Conservation (phyloP, 768 basidiomycete genomes). For the Kwoniella sp. region DNA sequence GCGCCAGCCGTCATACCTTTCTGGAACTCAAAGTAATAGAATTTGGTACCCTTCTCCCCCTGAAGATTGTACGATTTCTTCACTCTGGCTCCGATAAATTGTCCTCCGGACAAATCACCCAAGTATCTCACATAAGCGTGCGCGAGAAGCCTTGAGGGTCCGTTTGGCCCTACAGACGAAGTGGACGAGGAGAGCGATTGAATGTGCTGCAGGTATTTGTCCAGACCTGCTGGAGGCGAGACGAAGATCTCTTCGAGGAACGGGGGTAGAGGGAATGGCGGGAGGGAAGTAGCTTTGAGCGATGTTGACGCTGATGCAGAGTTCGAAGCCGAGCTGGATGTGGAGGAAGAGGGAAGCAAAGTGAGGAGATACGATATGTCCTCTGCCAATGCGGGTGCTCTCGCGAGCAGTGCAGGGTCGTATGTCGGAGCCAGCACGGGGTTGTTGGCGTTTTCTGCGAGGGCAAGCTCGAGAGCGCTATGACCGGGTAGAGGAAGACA, state of each 20-base stretch:
- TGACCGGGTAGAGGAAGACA: background rate
- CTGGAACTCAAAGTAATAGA: conserved; percentile 66
- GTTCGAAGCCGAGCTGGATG: conserved; percentile 29
- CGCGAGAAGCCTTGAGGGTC: conserved; percentile 63
- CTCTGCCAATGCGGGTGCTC: conserved; percentile 65
- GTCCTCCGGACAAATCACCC: conserved; percentile 78
- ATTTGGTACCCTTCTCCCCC: conserved; percentile 62
- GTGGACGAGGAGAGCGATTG: conserved; percentile 57
- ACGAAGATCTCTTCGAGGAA: conserved; percentile 61
- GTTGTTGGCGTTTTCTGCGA: conserved; percentile 63
- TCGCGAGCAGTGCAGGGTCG: conserved; percentile 69
- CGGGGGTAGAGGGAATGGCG: conserved; percentile 56
- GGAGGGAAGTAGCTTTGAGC: conserved; percentile 25
- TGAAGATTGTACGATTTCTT: conserved; percentile 70
- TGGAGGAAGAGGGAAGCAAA: conserved; percentile 64
- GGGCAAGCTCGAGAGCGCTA: conserved; percentile 50
- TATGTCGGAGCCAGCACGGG: conserved; percentile 69
- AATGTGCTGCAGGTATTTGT: conserved; percentile 64
- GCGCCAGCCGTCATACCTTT: conserved; percentile 42
- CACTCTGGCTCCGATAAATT: conserved; percentile 67
- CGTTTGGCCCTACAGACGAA: conserved; percentile 53
- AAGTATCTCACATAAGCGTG: conserved; percentile 83
- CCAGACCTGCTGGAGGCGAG: conserved; percentile 61
- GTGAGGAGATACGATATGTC: conserved; percentile 69
- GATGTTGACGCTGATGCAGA: background rate